phyloP scores from a whole-genome alignment of 2,329 filamentous ascomycete species.

The Volutella citrinella region DNA sequence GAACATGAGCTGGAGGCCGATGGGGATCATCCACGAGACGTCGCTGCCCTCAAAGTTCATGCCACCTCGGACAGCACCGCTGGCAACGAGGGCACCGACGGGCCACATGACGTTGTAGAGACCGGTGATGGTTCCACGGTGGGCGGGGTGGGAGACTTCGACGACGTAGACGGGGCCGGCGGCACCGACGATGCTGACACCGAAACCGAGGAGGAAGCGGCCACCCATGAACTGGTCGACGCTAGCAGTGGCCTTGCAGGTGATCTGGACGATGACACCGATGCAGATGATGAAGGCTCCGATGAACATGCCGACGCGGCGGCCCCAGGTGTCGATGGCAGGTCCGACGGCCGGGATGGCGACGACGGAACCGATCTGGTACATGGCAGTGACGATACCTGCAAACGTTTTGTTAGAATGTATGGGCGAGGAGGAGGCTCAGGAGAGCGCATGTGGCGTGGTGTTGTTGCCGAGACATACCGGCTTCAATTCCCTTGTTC shows the following conservation, averaged over 20 bases:
- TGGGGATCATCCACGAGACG: constrained; percentile 37
- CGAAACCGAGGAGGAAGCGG: constrained; percentile 60
- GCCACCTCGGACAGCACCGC: constrained; percentile 42
- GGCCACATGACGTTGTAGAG: constrained; percentile 49
- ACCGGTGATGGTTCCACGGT: constrained; percentile 51
- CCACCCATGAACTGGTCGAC: constrained; percentile 48
- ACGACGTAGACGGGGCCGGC: constrained; percentile 47
- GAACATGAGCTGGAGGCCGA: constrained; percentile 40
- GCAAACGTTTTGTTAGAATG: too few species aligned
- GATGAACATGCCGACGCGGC: constrained; percentile 44
- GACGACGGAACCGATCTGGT: constrained; percentile 47
- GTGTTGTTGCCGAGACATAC: constrained; percentile 11
- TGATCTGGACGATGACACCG: constrained; percentile 43
- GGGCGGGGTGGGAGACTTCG: constrained; percentile 45
- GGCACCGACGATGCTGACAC: constrained; percentile 44
- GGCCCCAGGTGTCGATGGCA: constrained; percentile 45
- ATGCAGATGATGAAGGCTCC: constrained; percentile 43
- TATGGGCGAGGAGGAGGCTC: neutral
- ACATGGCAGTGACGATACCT: constrained; percentile 37
- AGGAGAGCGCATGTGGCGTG: too few species aligned
- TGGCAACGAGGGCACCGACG: constrained; percentile 45
- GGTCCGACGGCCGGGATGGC: constrained; percentile 49
- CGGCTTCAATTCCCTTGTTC: constrained; percentile 21
- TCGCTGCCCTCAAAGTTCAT: constrained; percentile 28
- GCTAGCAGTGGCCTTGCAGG: constrained; percentile 27